Conservation (phyloP, 495 filamentous ascomycete species). For the Aspergillus affinis region DNA sequence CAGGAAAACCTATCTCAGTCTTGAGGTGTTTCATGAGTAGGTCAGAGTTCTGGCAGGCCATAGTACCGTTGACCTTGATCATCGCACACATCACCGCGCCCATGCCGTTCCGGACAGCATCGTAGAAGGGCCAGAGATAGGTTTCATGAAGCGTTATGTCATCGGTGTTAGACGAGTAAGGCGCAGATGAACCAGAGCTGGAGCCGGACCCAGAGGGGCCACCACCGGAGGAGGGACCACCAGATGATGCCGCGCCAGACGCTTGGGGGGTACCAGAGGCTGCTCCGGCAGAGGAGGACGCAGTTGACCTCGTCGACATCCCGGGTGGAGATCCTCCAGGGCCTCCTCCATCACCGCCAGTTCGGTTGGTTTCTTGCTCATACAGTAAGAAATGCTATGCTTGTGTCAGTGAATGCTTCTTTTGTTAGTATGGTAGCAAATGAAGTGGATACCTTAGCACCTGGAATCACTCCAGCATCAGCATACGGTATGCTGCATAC, state of each 20-base stretch:
- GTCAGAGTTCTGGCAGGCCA: slow-evolving; percentile 43
- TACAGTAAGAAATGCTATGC: slow-evolving; percentile 60
- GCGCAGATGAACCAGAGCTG: no score
- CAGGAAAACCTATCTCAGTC: slow-evolving; percentile 77
- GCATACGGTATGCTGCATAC: no score
- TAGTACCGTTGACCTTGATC: slow-evolving; percentile 60
- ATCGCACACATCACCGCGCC: slow-evolving; percentile 67
- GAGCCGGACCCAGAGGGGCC: no score
- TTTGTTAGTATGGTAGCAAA: slow-evolving; percentile 23
- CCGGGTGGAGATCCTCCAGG: slow-evolving; percentile 9
- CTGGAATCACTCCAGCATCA: slow-evolving; percentile 68
- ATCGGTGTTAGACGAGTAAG: slow-evolving; percentile 52
- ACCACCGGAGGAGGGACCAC: no score
- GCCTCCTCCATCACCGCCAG: slow-evolving; percentile 7
- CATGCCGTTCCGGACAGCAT: slow-evolving; percentile 58
- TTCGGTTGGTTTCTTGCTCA: slow-evolving; percentile 60
- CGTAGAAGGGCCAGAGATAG: slow-evolving; percentile 71
- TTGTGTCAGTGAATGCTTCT: slow-evolving; percentile 46
- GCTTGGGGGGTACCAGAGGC: no score
- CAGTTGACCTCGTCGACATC: slow-evolving; percentile 14
- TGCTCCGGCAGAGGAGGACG: no score
- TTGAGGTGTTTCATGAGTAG: slow-evolving; percentile 66
- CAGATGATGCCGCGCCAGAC: no score
- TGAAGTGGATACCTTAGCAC: slow-evolving; percentile 51
- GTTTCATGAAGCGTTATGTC: slow-evolving; percentile 68